Evolutionary conservation across 352 stramenopile genomes (phyloP).

Genomic region (Phytophthora megakarya): DNA sequence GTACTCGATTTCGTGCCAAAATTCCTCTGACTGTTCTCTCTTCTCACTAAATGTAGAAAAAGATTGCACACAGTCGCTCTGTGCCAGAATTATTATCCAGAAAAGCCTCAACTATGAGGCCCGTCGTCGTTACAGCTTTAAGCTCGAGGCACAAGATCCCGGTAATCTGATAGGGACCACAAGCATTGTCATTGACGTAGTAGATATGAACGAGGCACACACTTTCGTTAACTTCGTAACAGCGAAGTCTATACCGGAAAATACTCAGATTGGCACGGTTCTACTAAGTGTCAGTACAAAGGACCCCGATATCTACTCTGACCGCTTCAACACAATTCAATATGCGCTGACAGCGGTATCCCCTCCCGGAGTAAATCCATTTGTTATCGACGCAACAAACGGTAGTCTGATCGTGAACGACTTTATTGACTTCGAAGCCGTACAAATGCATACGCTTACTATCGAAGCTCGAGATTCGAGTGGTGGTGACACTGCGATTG

Average conservation of each 20-base stretch:
- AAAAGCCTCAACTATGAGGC: conserved; percentile 49
- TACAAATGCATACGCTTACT: conserved; percentile 49
- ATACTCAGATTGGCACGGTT: conserved; percentile 22
- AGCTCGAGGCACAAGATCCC: conserved; percentile 38
- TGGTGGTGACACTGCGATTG: conserved; percentile 7
- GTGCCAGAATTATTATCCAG: conserved; percentile 46
- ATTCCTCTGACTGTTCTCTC: conserved; percentile 36
- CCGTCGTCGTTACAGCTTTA: conserved; percentile 45
- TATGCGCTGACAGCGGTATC: conserved; percentile 41
- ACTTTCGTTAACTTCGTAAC: conserved; percentile 37
- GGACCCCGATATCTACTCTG: conserved; percentile 47
- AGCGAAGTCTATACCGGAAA: conserved; percentile 41
- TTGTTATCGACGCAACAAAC: conserved; percentile 37
- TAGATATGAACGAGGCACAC: conserved; percentile 62
- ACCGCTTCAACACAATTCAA: conserved; percentile 37
- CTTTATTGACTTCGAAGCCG: conserved; percentile 51
- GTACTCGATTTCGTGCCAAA: conserved; percentile 48
- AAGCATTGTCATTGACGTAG: conserved; percentile 42
- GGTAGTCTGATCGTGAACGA: conserved; percentile 41
- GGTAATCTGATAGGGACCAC: conserved; percentile 25
- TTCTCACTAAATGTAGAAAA: conserved; percentile 47
- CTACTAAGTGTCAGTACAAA: conserved; percentile 36
- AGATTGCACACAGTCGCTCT: conserved; percentile 39
- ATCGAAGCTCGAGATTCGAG: conserved; percentile 46
- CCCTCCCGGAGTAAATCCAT: conserved; percentile 36